Percentiles rank a stretch among this genome's conserved stretches.
Conservation (phyloP, 345 rosid species). For the Pistacia vera region DNA sequence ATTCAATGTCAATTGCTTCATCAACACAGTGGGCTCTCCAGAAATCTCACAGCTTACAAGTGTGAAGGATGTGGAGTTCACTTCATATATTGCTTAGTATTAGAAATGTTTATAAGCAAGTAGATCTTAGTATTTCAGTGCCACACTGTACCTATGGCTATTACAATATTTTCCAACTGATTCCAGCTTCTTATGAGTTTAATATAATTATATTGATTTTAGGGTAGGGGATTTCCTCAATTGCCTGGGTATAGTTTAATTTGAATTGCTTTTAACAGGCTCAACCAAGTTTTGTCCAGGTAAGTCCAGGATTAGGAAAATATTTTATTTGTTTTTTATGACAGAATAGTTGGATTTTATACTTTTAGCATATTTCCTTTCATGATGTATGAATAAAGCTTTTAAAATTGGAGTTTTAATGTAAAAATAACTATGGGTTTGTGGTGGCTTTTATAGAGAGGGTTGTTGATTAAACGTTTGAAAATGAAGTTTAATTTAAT, state of each 20-base stretch:
- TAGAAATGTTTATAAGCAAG: conserved; percentile 6
- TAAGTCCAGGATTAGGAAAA: too few species aligned
- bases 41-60: conserved; percentile 8
- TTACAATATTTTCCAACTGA: not conserved
- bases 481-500: too few species aligned
- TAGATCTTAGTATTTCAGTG: conserved; percentile 13
- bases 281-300: not conserved
- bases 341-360: too few species aligned
- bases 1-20: not conserved
- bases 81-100: conserved; percentile 5
- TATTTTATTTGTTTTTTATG: too few species aligned
- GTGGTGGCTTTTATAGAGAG: too few species aligned
- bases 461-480: too few species aligned
- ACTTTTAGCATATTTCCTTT: too few species aligned
- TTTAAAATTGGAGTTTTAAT: too few species aligned
- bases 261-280: not conserved
- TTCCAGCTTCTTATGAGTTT: conserved; percentile 1
- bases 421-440: too few species aligned
- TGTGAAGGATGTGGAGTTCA: conserved; percentile 4
- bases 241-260: conserved; percentile 4
- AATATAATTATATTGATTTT: not conserved
- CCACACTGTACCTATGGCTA: not conserved
- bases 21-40: not conserved
- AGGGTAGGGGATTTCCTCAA: not conserved
- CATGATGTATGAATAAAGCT: too few species aligned